phyloP scores from a whole-genome alignment of 2,329 filamentous ascomycete genomes.

The Aspergillus sp. region DNA sequence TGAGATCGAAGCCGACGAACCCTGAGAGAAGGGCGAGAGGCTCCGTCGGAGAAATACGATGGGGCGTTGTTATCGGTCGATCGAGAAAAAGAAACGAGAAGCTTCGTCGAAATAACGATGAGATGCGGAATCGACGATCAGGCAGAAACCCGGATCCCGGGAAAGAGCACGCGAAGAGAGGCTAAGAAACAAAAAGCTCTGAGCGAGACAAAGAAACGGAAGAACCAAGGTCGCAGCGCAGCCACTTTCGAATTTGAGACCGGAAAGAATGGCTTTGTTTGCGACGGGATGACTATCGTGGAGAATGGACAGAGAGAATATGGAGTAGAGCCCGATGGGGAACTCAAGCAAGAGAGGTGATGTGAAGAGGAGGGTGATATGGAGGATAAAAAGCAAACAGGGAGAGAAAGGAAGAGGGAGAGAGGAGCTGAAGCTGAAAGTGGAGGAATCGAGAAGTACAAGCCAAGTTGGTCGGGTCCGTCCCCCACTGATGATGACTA shows the following conservation, averaged over 20 bases:
- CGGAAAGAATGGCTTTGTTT: conserved; percentile 17
- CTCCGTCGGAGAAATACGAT: conserved; percentile 1
- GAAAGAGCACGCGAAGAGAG: no score
- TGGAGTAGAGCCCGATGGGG: background rate
- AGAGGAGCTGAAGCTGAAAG: background rate
- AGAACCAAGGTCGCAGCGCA: background rate
- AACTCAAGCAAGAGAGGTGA: background rate
- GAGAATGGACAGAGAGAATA: background rate
- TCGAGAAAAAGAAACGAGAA: background rate
- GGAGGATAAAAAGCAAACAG: background rate
- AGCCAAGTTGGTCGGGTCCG: background rate
- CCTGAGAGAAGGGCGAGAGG: conserved; percentile 9
- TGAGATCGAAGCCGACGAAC: background rate
- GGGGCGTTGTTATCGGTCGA: background rate
- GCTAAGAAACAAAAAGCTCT: conserved; percentile 4
- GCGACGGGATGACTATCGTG: conserved; percentile 1
- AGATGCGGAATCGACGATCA: conserved; percentile 3
- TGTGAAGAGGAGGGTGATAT: background rate
- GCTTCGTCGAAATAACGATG: background rate
- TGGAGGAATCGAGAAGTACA: background rate
- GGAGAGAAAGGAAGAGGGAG: background rate
- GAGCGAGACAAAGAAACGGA: conserved; percentile 3
- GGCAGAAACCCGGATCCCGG: background rate
- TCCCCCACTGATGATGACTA: background rate
- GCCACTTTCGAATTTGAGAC: conserved; percentile 6